phyloP scores from a whole-genome alignment of 1,139 yeast species.

The Yarrowia galli region DNA sequence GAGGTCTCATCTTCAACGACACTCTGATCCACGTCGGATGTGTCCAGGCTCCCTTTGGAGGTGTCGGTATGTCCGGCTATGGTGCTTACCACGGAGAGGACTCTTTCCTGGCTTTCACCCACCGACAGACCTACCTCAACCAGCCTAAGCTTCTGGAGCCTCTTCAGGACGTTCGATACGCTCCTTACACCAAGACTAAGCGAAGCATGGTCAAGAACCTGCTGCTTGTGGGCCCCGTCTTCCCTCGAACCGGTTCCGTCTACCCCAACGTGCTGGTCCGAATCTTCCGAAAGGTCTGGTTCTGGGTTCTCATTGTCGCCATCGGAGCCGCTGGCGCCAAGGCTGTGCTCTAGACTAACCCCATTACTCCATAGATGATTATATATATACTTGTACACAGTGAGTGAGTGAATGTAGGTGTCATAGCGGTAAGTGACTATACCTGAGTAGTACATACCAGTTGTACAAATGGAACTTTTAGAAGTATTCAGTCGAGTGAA shows the following conservation, averaged over 20 bases:
- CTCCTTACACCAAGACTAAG: constrained; percentile 59
- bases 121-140: constrained; percentile 71
- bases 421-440: too few relatives aligned
- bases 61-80: constrained; percentile 82
- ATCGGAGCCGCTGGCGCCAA: constrained; percentile 33
- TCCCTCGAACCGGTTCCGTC: constrained; percentile 38
- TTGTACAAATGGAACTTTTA: too few relatives aligned
- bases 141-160: constrained; percentile 75
- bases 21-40: constrained; percentile 74
- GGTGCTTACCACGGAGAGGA: constrained; percentile 75
- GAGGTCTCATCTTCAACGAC: constrained; percentile 77
- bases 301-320: constrained; percentile 33
- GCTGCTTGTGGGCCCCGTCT: constrained; percentile 26
- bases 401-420: too few relatives aligned
- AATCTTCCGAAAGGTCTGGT: constrained; percentile 38
- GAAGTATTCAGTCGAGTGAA: too few relatives aligned
- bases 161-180: constrained; percentile 67
- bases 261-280: constrained; percentile 35
- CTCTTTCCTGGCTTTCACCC: constrained; percentile 79
- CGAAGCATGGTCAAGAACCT: constrained; percentile 32
- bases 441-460: too few relatives aligned
- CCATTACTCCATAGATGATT: not conserved
- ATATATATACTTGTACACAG: not conserved
- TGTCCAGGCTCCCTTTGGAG: constrained; percentile 84
- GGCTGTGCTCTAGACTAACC: constrained; percentile 28